phyloP scores from a whole-genome alignment of 768 basidiomycete genomes.

The Galerina sulciceps region DNA sequence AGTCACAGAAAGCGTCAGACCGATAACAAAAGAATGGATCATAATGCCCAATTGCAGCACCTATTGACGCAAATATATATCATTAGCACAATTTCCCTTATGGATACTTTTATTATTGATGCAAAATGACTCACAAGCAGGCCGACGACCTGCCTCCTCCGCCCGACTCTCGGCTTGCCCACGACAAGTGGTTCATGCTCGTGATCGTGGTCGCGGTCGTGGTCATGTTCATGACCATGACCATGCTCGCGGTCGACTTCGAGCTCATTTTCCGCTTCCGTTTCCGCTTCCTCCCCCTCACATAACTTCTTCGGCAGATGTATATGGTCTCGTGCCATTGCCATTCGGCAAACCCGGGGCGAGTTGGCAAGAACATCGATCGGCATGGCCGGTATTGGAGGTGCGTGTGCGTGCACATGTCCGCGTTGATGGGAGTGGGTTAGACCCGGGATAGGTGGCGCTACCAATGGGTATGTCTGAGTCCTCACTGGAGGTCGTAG shows the following conservation, averaged over 20 bases:
- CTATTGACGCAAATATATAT: slow-evolving; percentile 34
- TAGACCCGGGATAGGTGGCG: not conserved
- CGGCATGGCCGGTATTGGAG: slow-evolving; percentile 18
- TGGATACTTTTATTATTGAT: not conserved
- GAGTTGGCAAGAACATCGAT: slow-evolving; percentile 34
- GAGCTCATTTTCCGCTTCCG: too few species aligned
- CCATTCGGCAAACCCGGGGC: slow-evolving; percentile 31
- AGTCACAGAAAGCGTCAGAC: slow-evolving; percentile 75
- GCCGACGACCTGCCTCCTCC: slow-evolving; percentile 71
- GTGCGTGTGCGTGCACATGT: not conserved
- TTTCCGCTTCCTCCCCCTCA: not conserved
- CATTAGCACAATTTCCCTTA: not conserved
- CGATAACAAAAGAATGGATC: slow-evolving; percentile 83
- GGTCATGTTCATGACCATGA: slow-evolving; percentile 12
- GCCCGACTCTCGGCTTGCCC: slow-evolving; percentile 40
- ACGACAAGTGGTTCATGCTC: slow-evolving; percentile 14
- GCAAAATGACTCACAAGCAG: slow-evolving; percentile 57
- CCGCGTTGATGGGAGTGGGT: not conserved
- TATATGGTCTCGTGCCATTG: slow-evolving; percentile 9
- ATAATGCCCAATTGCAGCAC: slow-evolving; percentile 85
- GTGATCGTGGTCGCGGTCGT: not conserved
- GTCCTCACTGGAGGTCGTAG: too few species aligned
- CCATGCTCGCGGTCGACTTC: slow-evolving; percentile 3
- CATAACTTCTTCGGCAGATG: not conserved
- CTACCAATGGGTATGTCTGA: too few species aligned